Evolutionary conservation across 495 filamentous ascomycete genomes (phyloP), one percentile per base, ranked within the genome.

Genomic region (Lasiosphaeriaceae sp.): DNA sequence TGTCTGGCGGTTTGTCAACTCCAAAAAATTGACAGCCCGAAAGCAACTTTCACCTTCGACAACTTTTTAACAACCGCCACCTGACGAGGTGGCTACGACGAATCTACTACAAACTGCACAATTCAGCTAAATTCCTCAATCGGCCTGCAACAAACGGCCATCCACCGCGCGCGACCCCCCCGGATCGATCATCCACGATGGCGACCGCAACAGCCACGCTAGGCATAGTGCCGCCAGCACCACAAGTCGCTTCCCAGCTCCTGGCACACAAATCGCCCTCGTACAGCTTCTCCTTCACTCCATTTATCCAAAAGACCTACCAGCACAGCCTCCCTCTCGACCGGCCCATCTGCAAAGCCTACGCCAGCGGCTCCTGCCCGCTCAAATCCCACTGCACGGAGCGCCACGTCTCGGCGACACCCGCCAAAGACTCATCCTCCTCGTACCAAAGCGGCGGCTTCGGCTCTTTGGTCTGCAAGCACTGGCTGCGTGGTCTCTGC

Each of bases 401-500:
- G 50, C 73, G 71, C 0, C 75, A 77, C 72, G 59, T 59, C 57
- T 19, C 45, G 54, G 14, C 39, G 9, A 17, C 55, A 2, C 0
- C 21, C 29, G n/a, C 29, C 56, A 43, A 53, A 11, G 17, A 23
- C 51, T 9, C 22, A 35, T 17, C 19, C 20, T 17, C 17, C 56
- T 11, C 19, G 61, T 11, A 47, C 63, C 20, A 57, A 50, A 58
- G 43, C 60, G 65, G 69, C 44, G 70, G 70, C 37, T 87, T 83
- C 62, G 84, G 83, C 61, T 83, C 78, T 4, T 80, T 96, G 0
- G 91, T 98, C 55, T 98, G 94, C 85, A 98, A 98, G 76, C 94
- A 97, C 82, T 98, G 95, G 85, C 85, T 97, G 60, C 89, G 95
- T 62, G 92, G 90, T 0, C 86, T 98, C 22, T 98, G 94, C 80